A percentile compares a stretch with the other conserved stretches of the same genome.
phyloP scores from a whole-genome alignment of 148 eudicot species.

The Nepenthes mirabilis region DNA sequence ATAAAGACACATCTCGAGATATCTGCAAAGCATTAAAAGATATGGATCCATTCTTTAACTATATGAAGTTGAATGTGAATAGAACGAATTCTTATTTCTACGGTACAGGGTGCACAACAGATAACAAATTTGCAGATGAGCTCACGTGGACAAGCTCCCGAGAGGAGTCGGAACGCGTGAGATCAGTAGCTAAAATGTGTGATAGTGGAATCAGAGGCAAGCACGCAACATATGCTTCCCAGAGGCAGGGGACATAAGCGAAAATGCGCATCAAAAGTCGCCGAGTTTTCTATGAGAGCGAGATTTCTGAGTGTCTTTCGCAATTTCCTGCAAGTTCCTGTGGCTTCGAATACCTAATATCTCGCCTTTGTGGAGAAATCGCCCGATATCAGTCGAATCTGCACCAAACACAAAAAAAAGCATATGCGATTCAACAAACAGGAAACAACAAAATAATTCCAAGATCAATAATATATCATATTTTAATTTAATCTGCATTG shows the following conservation, averaged over 20 bases:
- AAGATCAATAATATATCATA: neutral
- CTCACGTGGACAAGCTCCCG: too few species aligned
- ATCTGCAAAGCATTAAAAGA: too few species aligned
- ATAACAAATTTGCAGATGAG: too few species aligned
- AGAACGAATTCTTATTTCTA: too few species aligned
- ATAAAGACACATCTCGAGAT: too few species aligned
- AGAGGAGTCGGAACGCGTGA: too few species aligned
- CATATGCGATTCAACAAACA: neutral
- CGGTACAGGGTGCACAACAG: too few species aligned
- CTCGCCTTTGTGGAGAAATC: conserved; percentile 5
- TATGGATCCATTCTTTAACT: too few species aligned
- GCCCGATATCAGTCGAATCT: conserved; percentile 12
- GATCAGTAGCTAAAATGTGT: neutral
- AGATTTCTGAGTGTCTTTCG: conserved; percentile 5
- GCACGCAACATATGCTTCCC: neutral
- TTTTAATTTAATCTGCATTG: conserved; percentile 5
- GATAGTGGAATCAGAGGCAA: neutral
- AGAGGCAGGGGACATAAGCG: neutral
- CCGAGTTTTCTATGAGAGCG: conserved; percentile 23
- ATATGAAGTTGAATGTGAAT: too few species aligned
- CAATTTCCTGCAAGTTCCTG: conserved; percentile 16
- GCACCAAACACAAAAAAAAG: neutral
- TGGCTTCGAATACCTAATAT: conserved; percentile 18
- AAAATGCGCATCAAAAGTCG: conserved; percentile 12
- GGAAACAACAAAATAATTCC: neutral